Percentiles rank a stretch among this genome's conserved stretches.
These are phyloP conservation scores for Starmerella stigmatis DNA, from an alignment of 805 yeast species.

Conservation along the genomic window DNA sequence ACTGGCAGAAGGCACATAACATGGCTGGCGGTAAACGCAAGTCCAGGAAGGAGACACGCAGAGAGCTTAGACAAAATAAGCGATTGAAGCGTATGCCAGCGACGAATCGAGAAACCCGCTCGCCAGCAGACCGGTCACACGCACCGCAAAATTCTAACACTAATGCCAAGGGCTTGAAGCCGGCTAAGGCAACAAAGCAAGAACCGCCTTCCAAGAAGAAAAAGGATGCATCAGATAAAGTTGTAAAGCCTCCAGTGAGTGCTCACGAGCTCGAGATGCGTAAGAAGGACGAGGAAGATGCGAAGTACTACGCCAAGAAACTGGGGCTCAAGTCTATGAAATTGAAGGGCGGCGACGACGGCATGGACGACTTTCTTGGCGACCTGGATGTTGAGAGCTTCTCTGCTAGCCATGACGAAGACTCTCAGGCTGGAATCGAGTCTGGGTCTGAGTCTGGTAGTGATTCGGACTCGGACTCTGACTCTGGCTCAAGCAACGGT, in stretches of 20 bases:
- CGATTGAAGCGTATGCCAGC: constrained; percentile 9
- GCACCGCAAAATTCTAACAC: too few relatives aligned
- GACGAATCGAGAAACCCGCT: neutral
- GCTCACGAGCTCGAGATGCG: constrained; percentile 42
- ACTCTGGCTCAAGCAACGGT: neutral
- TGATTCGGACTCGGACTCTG: constrained; percentile 3
- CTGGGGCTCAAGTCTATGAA: constrained; percentile 54
- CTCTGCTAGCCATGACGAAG: constrained; percentile 9
- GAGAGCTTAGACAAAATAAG: constrained; percentile 20
- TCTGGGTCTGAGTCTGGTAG: neutral
- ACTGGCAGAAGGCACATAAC: constrained; percentile 24
- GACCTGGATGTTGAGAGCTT: constrained; percentile 46
- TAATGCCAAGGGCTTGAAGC: too few relatives aligned
- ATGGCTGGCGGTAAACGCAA: constrained; percentile 12
- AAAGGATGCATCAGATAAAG: constrained; percentile 1
- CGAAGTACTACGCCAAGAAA: constrained; percentile 71
- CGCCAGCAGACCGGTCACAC: too few relatives aligned
- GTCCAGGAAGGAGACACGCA: constrained; percentile 22
- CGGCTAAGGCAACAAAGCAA: neutral
- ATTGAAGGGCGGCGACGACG: constrained; percentile 51
- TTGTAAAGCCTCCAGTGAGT: constrained; percentile 24
- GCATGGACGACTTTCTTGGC: constrained; percentile 71
- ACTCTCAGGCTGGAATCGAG: neutral
- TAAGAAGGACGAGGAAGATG: constrained; percentile 62
- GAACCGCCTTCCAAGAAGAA: neutral